Evolutionary conservation across 768 basidiomycete genomes (phyloP).

Genomic region (Calvatia gigantea): DNA sequence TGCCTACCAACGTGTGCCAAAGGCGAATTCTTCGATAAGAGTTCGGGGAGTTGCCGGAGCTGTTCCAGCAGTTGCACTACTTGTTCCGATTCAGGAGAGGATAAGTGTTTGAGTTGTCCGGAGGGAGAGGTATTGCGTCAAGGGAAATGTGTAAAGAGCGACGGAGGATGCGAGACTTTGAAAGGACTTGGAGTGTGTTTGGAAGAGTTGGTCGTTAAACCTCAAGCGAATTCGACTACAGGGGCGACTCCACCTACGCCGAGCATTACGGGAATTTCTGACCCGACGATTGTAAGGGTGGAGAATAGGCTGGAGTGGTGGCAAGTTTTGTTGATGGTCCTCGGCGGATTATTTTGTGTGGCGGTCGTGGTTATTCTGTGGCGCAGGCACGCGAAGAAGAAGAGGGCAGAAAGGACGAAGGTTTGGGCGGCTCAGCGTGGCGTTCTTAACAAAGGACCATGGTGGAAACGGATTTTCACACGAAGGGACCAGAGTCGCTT

Average conservation of each 20-base stretch:
- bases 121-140: constrained; percentile 59
- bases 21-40: constrained; percentile 67
- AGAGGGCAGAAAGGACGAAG: constrained; percentile 63
- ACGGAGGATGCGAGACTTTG: constrained; percentile 50
- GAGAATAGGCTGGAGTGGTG: constrained; percentile 62
- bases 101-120: constrained; percentile 72
- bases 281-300: constrained; percentile 37
- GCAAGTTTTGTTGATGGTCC: constrained; percentile 81
- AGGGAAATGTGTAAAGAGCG: constrained; percentile 62
- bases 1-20: constrained; percentile 77
- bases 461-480: constrained; percentile 55
- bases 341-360: constrained; percentile 63
- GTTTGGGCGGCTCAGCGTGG: constrained; percentile 60
- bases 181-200: constrained; percentile 77
- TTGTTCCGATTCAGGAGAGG: constrained; percentile 67
- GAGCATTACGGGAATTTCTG: constrained; percentile 51
- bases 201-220: constrained; percentile 62
- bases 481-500: constrained; percentile 57
- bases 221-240: constrained; percentile 44
- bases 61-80: constrained; percentile 80
- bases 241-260: constrained; percentile 42
- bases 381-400: constrained; percentile 67
- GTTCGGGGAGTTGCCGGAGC: constrained; percentile 58
- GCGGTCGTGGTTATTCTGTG: constrained; percentile 70
- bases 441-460: constrained; percentile 43